These are phyloP conservation scores for Apophysomyces variabilis DNA, from an alignment of 371 early-diverging fungal genomes.

Conservation along the genomic window DNA sequence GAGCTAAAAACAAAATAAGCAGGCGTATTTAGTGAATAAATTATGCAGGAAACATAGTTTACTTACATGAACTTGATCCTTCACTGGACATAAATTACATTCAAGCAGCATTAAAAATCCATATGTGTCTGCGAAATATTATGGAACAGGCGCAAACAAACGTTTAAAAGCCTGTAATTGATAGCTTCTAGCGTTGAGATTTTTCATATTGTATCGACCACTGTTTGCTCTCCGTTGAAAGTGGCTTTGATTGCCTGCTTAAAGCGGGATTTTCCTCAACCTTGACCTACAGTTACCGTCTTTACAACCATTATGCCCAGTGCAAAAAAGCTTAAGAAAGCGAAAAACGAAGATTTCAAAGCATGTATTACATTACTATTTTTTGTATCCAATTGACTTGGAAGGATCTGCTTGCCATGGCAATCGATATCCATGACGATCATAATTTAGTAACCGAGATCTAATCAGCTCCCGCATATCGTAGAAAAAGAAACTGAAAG, in stretches of 20 bases:
- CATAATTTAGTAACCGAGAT: background rate
- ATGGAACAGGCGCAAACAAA: too few species aligned
- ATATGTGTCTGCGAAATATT: too few species aligned
- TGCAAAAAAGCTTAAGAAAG: constrained; percentile 73
- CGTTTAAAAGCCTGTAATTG: too few species aligned
- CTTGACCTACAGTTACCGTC: too few species aligned
- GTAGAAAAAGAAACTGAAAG: constrained; percentile 91
- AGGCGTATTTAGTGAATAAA: too few species aligned
- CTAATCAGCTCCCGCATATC: background rate
- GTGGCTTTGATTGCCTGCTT: background rate
- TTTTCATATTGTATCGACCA: background rate
- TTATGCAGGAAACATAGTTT: too few species aligned
- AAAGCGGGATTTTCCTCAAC: background rate
- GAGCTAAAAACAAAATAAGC: too few species aligned
- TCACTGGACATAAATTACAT: too few species aligned
- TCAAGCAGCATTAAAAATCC: too few species aligned
- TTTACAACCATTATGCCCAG: constrained; percentile 61
- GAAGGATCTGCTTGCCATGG: background rate
- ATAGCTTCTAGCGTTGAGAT: too few species aligned
- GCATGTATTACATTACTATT: constrained; percentile 28
- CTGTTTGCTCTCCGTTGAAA: background rate
- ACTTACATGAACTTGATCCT: too few species aligned
- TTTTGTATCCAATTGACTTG: background rate
- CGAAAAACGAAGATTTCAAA: constrained; percentile 84
- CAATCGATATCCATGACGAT: background rate